Conservation (phyloP, 164 flowering plant species). For the Vitis vinifera region ASM3070453v1 NC_081821.1:8028501-8029000, state of each 20-base stretch:
- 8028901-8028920: not conserved
- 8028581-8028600: slow-evolving; percentile 79
- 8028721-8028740: too few relatives aligned
- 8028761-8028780: too few relatives aligned
- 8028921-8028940: not conserved
- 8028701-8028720: too few relatives aligned
- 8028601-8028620: slow-evolving; percentile 85
- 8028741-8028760: too few relatives aligned
- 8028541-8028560: slow-evolving; percentile 44
- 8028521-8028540: not conserved
- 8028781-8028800: too few relatives aligned
- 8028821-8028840: not conserved
- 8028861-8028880: not conserved
- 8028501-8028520: not conserved
- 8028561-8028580: slow-evolving; percentile 83
- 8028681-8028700: too few relatives aligned
- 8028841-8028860: not conserved
- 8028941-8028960: not conserved
- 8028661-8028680: too few relatives aligned
- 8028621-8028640: slow-evolving; percentile 49
- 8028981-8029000: too few relatives aligned
- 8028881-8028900: not conserved
- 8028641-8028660: too few relatives aligned
- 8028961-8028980: not conserved
- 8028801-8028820: too few relatives aligned